Evolutionary conservation across 176 grass and related monocot species (phyloP), one percentile per base, ranked within the genome.

Genomic region (Cenchrus purpureus): DNA sequence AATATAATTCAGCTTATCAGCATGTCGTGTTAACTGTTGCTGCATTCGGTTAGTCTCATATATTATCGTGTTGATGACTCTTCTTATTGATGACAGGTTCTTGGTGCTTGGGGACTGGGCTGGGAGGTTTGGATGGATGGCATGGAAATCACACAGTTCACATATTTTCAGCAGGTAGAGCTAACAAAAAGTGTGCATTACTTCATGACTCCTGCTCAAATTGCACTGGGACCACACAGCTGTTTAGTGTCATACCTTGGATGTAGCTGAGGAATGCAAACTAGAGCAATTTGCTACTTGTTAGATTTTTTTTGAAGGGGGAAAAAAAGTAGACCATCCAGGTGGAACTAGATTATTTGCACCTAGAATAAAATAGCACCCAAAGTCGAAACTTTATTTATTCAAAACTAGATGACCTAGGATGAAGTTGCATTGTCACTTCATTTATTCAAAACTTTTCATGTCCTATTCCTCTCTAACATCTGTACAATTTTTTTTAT

Each of bases 91-190:
- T 70, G 13, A 44, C 46, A 98, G 96, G 96, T 98, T 87, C 96
- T 98, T 83, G 93, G 96, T 78, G 96, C 93, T 67, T 98, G 96
- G 96, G 96, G 96, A 81, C 83, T 98, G 57, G 96, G 96, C 37
- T 98, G 96, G 96, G 96, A 98, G 77, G 89, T 98, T 88, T 98
- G 96, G 96, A 95, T 98, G 91, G 93, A 95, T 84, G 96, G 96
- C 55, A 95, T 98, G 96, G 96, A 98, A 81, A 98, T 98, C 52
- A 98, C 96, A 19, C 96, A 98, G 12, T 98, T 98, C 89, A 98
- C 96, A 86, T 98, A 98, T 88, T 98, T 98, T 88, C 96, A 98
- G 77, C 96, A 98, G 96, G 96, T 95, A 73, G 2, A 79, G 16
- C 74, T 54, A 66, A 59, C 4, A 12, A 51, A 79, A 59, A 52